Percentiles rank a stretch among this genome's conserved stretches.
phyloP scores from a whole-genome alignment of 2,329 filamentous ascomycete genomes.

The Hypoxylon sp. region DNA sequence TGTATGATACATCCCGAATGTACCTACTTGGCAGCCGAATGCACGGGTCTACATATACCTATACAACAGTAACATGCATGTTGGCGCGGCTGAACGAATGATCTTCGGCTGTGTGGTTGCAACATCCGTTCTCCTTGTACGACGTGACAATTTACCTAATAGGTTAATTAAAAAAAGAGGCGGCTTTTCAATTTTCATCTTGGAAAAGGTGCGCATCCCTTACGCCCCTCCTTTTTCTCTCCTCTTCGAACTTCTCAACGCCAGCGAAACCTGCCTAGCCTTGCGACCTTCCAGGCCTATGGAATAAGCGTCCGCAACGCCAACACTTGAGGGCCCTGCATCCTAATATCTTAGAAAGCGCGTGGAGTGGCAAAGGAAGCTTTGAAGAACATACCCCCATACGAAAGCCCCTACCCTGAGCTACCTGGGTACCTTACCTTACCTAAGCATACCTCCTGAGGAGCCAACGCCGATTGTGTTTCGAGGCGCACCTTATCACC shows the following conservation, averaged over 20 bases:
- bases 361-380: background rate
- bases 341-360: background rate
- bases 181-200: background rate
- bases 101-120: background rate
- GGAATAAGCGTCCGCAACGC: background rate
- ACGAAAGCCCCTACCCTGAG: background rate
- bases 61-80: background rate
- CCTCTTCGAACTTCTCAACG: background rate
- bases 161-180: background rate
- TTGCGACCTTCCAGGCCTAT: background rate
- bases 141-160: slow-evolving; percentile 5
- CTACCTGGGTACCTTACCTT: background rate
- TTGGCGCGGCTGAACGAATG: background rate
- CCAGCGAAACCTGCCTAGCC: background rate
- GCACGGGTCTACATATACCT: too few species aligned
- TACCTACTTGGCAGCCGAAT: background rate
- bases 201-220: background rate
- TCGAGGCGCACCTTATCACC: background rate
- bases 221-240: background rate
- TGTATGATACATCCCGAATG: background rate
- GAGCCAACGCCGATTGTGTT: background rate
- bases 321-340: background rate
- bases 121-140: background rate
- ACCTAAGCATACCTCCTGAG: background rate
- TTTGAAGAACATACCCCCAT: background rate